A percentile compares a stretch with the other conserved stretches of the same genome.
Evolutionary conservation across 2,329 filamentous ascomycete species (phyloP).

Genomic region (Nigrospora oryzae): DNA sequence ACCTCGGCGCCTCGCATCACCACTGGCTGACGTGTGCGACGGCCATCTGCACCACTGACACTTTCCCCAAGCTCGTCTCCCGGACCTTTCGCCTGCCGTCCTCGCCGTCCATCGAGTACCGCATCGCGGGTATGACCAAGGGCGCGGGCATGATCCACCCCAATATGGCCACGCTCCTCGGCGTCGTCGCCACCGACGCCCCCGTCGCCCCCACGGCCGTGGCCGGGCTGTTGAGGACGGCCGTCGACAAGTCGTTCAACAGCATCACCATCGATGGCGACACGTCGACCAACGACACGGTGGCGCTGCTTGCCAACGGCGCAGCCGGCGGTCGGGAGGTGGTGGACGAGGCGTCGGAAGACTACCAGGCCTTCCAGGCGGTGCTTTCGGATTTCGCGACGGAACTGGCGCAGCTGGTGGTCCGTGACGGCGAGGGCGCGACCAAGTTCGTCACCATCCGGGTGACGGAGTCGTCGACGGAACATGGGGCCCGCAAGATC

Average conservation of each 20-base stretch:
- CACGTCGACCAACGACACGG: constrained; percentile 94
- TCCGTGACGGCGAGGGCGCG: constrained; percentile 92
- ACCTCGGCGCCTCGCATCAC: constrained; percentile 66
- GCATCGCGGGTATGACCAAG: constrained; percentile 91
- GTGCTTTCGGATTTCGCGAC: constrained; percentile 71
- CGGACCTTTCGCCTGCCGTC: constrained; percentile 77
- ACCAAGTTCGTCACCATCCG: constrained; percentile 96
- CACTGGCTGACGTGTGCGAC: constrained; percentile 82
- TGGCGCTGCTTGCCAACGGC: constrained; percentile 91
- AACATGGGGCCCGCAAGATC: constrained; percentile 66
- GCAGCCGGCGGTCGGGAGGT: constrained; percentile 69
- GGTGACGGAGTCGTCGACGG: constrained; percentile 63
- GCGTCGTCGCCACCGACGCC: constrained; percentile 85
- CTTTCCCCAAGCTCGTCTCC: constrained; percentile 92
- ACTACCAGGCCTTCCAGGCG: constrained; percentile 62
- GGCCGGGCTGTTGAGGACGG: constrained; percentile 59
- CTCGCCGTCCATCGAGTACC: constrained; percentile 66
- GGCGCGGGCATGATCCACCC: constrained; percentile 99
- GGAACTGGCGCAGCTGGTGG: constrained; percentile 83
- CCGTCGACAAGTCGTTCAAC: constrained; percentile 85
- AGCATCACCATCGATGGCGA: constrained; percentile 95
- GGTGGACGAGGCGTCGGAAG: constrained; percentile 40
- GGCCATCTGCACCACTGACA: constrained; percentile 97
- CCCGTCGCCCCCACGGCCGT: constrained; percentile 64
- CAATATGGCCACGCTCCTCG: constrained; percentile 95